Evolutionary conservation across 768 basidiomycete genomes (phyloP).

Genomic region (Kwoniella dendrophila): DNA sequence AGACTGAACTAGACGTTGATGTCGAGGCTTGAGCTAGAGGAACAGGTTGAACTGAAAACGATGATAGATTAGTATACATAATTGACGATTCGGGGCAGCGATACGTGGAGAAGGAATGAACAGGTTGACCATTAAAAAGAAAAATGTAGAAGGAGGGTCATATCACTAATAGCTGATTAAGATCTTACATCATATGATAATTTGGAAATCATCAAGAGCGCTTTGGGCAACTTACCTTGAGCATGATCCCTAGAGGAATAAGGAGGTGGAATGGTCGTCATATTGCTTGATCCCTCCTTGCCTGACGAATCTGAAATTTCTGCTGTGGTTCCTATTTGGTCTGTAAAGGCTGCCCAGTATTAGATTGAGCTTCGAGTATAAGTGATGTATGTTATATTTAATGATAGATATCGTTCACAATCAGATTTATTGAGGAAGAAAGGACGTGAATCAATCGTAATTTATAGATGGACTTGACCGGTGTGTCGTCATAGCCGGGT

Average conservation of each 20-base stretch:
- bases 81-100: background rate
- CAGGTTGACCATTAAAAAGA: background rate
- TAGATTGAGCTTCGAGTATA: background rate
- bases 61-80: background rate
- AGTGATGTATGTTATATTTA: too few relatives aligned
- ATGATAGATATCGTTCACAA: too few relatives aligned
- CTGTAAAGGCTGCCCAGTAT: background rate
- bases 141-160: background rate
- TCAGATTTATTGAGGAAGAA: background rate
- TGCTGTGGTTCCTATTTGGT: background rate
- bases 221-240: constrained; percentile 23
- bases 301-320: background rate
- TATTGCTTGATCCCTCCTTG: background rate
- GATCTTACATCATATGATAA: background rate
- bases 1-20: constrained; percentile 4
- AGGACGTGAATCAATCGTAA: background rate
- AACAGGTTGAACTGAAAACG: constrained; percentile 29
- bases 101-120: background rate
- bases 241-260: constrained; percentile 32
- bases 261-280: constrained; percentile 30
- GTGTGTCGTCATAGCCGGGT: constrained; percentile 1
- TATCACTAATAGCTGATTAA: background rate
- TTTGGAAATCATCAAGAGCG: background rate
- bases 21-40: constrained; percentile 1
- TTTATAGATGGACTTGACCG: background rate